Conservation (phyloP, 2,329 filamentous ascomycete species). For the Cryoendolithus antarcticus region DNA sequence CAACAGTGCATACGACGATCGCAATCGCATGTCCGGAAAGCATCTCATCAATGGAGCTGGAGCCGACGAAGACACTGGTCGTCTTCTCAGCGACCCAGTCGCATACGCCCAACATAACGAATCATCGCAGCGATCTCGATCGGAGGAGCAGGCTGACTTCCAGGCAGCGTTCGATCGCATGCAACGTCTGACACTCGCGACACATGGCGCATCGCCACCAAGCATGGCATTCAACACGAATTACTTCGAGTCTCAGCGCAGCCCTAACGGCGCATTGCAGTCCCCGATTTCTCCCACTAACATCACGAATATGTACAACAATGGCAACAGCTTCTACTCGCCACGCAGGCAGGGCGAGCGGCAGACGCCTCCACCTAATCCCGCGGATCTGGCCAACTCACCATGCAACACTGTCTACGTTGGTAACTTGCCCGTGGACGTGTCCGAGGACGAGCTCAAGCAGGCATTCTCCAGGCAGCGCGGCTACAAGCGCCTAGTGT, state of each 20-base stretch:
- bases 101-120: conserved; percentile 55
- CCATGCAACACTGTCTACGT: conserved; percentile 98
- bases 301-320: conserved; percentile 44
- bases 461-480: conserved; percentile 83
- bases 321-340: conserved; percentile 33
- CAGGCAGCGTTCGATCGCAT: too few relatives aligned
- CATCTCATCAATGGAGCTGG: conserved; percentile 58
- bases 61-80: conserved; percentile 58
- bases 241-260: conserved; percentile 12
- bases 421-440: conserved; percentile 87
- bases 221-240: neutral
- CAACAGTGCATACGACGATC: conserved; percentile 50
- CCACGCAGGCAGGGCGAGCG: conserved; percentile 32
- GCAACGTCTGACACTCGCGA: too few relatives aligned
- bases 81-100: conserved; percentile 59
- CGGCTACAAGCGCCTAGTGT: conserved; percentile 90
- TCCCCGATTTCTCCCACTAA: conserved; percentile 40
- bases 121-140: neutral
- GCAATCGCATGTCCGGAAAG: conserved; percentile 51
- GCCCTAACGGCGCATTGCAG: conserved; percentile 29
- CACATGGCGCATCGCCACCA: too few relatives aligned
- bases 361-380: conserved; percentile 77
- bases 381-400: conserved; percentile 78
- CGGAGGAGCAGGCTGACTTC: neutral
- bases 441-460: conserved; percentile 91